Percentiles rank a stretch among this genome's conserved stretches.
Evolutionary conservation across 75 land plant genomes (phyloP).

Genomic region (Picea glauca): DNA sequence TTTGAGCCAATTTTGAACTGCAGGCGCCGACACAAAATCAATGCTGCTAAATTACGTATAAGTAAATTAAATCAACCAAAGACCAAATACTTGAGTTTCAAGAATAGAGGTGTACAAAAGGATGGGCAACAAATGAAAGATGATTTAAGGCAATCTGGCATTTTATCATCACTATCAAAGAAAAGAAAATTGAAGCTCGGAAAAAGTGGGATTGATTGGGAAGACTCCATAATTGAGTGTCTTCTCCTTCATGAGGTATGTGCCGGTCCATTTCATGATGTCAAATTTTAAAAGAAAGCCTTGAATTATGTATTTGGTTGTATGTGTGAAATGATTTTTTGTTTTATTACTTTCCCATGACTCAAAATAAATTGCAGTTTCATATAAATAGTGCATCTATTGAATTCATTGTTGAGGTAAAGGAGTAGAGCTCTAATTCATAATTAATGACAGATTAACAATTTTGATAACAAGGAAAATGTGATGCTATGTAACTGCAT

Average conservation of each 20-base stretch:
- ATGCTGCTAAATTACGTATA: conserved; percentile 63
- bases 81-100: background rate
- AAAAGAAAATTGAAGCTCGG: conserved; percentile 1
- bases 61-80: conserved; percentile 22
- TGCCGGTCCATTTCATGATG: background rate
- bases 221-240: conserved; percentile 7
- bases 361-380: background rate
- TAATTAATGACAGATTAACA: background rate
- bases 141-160: background rate
- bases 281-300: background rate
- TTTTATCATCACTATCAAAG: background rate
- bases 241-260: conserved; percentile 11
- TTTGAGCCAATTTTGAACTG: background rate
- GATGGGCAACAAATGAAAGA: background rate
- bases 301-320: background rate
- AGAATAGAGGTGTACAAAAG: background rate
- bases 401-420: background rate
- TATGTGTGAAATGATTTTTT: background rate
- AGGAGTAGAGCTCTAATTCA: background rate
- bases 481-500: background rate
- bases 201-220: conserved; percentile 10
- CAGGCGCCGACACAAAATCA: conserved; percentile 52
- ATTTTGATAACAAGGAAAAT: background rate
- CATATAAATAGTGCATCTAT: background rate
- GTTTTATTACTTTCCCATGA: background rate